phyloP scores from a whole-genome alignment of 2,329 filamentous ascomycete species.

The Calonectria honghensis region DNA sequence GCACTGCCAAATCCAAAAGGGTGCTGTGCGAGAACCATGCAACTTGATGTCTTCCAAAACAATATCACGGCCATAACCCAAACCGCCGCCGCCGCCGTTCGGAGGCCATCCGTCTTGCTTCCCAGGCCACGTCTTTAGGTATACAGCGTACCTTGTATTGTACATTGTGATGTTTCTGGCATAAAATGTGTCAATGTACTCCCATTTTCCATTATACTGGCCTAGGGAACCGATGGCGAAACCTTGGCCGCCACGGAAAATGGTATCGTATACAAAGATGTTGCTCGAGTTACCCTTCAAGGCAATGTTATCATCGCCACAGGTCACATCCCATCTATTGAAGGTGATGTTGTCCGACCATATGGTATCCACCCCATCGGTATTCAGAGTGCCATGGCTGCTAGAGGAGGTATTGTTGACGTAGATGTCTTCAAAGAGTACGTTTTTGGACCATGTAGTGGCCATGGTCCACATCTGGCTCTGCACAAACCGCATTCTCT shows the following conservation, averaged over 20 bases:
- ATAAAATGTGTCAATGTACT: slow-evolving; percentile 70
- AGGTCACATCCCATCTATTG: slow-evolving; percentile 66
- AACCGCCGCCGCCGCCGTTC: slow-evolving; percentile 75
- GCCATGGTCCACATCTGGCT: slow-evolving; percentile 78
- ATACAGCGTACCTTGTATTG: slow-evolving; percentile 69
- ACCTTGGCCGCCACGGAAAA: slow-evolving; percentile 70
- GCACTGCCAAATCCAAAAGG: slow-evolving; percentile 29
- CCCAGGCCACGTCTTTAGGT: slow-evolving; percentile 77
- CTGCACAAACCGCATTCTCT: slow-evolving; percentile 70
- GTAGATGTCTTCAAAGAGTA: slow-evolving; percentile 70
- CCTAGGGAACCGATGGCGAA: slow-evolving; percentile 76
- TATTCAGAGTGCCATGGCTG: slow-evolving; percentile 61
- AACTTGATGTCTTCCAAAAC: slow-evolving; percentile 13
- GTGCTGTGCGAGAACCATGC: slow-evolving; percentile 7
- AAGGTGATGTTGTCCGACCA: slow-evolving; percentile 72
- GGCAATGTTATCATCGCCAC: slow-evolving; percentile 64
- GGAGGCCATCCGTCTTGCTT: slow-evolving; percentile 62
- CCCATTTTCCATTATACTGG: slow-evolving; percentile 69
- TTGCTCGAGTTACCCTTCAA: slow-evolving; percentile 75
- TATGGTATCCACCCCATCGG: slow-evolving; percentile 70
- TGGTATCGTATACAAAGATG: slow-evolving; percentile 69
- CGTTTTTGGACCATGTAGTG: slow-evolving; percentile 67
- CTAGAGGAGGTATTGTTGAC: slow-evolving; percentile 69
- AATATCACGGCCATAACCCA: slow-evolving; percentile 27
- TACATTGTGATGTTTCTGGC: slow-evolving; percentile 67